Base-by-base conservation (phyloP, 176 grass and related monocot genomes). In the Secale cereale region DNA sequence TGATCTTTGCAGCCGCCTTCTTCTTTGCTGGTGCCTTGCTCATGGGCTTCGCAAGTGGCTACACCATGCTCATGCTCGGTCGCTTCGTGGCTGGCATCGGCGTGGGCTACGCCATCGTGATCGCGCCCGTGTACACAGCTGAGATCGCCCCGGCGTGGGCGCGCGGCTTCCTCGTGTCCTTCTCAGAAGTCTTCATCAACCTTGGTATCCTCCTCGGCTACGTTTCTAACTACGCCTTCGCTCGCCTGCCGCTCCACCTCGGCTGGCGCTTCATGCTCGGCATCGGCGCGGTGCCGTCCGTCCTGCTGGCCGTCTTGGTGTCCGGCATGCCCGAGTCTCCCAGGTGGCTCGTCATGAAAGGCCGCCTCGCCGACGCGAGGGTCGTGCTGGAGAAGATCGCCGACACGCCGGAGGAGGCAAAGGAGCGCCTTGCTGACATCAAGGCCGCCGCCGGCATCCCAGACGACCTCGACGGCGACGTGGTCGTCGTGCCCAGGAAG, bases 251-350 rank as follows among this genome's bases (percentile, higher is more conserved):
- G 9, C 59, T 73, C 50, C 61, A 69, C 23, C 59, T 95, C 60
- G 80, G 86, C 48, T 95, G 93, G 93, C 93, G 93, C 37, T 17
- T 95, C 46, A 95, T 95, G 93, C 91, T 95, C 76, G 86, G 90
- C 70, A 22, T 91, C 17, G 91, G 93, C 72, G 91, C 88, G 3
- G 46, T 59, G 41, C 93, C 93, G 3, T 88, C 91, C 35, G 65
- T 89, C 7, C 48, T 95, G 13, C 90, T 95, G 0, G 88, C 88
- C 5, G 27, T 88, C 39, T 22, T 80, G 41, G 71, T 92, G 13
- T 59, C 90, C 63, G 81, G 23, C 80, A 85, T 95, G 90, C 93
- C 90, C 0, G 93, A 95, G 61, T 95, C 93, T 0, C 93, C 93
- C 1, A 86, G 93, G 10, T 95, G 93, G 93, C 88, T 92, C 30